Evolutionary conservation across 2,329 filamentous ascomycete genomes (phyloP).

Genomic region (Ophiognomonia clavigignenti-juglandacearum): DNA sequence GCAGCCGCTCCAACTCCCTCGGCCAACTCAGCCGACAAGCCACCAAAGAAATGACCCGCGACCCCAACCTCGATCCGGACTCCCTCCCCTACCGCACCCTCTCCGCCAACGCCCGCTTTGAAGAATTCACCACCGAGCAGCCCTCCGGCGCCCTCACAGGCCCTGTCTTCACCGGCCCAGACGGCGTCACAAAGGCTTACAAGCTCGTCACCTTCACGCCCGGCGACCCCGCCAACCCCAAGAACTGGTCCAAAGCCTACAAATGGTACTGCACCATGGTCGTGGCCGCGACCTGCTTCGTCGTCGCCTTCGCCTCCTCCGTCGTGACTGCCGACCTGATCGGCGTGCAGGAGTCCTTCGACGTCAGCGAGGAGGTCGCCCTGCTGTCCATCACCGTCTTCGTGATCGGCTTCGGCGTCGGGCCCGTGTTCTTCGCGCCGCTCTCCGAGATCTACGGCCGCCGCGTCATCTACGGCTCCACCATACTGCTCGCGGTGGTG

Average conservation of each 20-base stretch:
- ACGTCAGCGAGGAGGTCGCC: conserved; percentile 66
- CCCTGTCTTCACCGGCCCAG: conserved; percentile 22
- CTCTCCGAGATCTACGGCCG: conserved; percentile 72
- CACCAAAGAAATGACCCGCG: conserved; percentile 30
- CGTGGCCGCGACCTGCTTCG: conserved; percentile 71
- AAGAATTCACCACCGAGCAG: conserved; percentile 63
- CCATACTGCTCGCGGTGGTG: conserved; percentile 64
- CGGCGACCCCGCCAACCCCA: conserved; percentile 72
- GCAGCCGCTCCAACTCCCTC: conserved; percentile 9
- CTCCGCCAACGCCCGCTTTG: conserved; percentile 53
- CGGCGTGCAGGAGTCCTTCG: conserved; percentile 59
- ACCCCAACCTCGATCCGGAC: conserved; percentile 37
- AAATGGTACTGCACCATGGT: conserved; percentile 88
- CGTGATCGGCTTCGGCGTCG: conserved; percentile 76
- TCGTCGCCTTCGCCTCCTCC: conserved; percentile 65
- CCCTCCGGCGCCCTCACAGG: conserved; percentile 55
- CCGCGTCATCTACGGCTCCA: conserved; percentile 64
- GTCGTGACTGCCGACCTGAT: conserved; percentile 74
- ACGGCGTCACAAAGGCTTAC: conserved; percentile 29
- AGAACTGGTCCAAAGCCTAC: conserved; percentile 74
- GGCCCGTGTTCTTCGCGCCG: conserved; percentile 77
- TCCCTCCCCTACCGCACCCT: conserved; percentile 64
- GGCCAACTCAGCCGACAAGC: conserved; percentile 10
- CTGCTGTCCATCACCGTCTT: conserved; percentile 71
- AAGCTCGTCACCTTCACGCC: conserved; percentile 61